A percentile compares a stretch with the other conserved stretches of the same genome.
These are phyloP conservation scores for Chenopodium quinoa DNA, from an alignment of 148 eudicot species.

Conservation along the genomic window DNA sequence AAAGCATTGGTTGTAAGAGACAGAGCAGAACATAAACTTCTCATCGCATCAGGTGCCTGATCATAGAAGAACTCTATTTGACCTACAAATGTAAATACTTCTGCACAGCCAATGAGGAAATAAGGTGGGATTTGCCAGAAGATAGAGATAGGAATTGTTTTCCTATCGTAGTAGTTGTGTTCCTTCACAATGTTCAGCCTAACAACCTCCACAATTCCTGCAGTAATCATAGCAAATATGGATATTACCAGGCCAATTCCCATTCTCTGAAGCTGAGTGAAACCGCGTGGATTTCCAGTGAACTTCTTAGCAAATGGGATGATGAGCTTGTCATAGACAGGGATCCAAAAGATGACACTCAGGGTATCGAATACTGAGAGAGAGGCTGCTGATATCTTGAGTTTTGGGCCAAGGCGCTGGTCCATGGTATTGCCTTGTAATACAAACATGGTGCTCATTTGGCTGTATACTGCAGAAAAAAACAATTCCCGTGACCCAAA, in stretches of 20 bases:
- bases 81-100: slow-evolving; percentile 57
- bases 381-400: slow-evolving; percentile 61
- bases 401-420: slow-evolving; percentile 48
- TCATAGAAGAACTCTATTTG: slow-evolving; percentile 70
- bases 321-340: slow-evolving; percentile 42
- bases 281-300: slow-evolving; percentile 50
- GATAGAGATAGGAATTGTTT: slow-evolving; percentile 46
- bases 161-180: slow-evolving; percentile 38
- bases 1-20: slow-evolving; percentile 48
- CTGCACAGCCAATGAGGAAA: slow-evolving; percentile 60
- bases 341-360: slow-evolving; percentile 59
- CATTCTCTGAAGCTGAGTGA: slow-evolving; percentile 57
- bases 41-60: slow-evolving; percentile 71
- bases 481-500: slow-evolving; percentile 64
- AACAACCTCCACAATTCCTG: slow-evolving; percentile 48
- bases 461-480: slow-evolving; percentile 52
- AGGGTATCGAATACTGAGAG: slow-evolving; percentile 57
- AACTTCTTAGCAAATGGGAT: slow-evolving; percentile 37
- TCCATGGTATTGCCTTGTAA: slow-evolving; percentile 63
- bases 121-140: slow-evolving; percentile 77
- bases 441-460: slow-evolving; percentile 68
- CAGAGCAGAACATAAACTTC: slow-evolving; percentile 63
- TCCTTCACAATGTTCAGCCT: slow-evolving; percentile 41
- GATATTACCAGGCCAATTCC: slow-evolving; percentile 55
- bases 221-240: slow-evolving; percentile 44